Conservation (phyloP, 495 filamentous ascomycete species). For the Hypoxylon rickii region DNA sequence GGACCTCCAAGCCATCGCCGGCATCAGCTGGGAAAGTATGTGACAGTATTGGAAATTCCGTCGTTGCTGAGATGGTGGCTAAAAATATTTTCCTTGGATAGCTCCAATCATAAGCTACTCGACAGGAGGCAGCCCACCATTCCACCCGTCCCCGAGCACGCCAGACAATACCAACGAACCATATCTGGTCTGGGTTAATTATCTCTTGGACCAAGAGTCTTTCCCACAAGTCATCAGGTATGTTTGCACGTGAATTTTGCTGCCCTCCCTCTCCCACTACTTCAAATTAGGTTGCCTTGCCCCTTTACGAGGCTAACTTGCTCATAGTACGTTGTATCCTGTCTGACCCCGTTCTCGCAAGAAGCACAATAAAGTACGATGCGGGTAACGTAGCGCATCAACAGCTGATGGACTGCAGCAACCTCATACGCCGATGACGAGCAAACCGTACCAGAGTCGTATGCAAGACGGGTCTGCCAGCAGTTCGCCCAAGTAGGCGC, state of each 20-base stretch:
- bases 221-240: conserved; percentile 71
- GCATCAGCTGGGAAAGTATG: conserved; percentile 35
- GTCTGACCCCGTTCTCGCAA: not conserved
- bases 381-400: not conserved
- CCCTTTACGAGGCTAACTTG: conserved; percentile 19
- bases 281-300: no score
- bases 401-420: conserved; percentile 33
- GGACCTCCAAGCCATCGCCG: conserved; percentile 66
- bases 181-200: conserved; percentile 73
- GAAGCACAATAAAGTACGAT: not conserved
- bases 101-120: conserved; percentile 49
- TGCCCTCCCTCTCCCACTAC: no score
- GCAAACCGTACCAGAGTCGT: conserved; percentile 69
- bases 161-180: conserved; percentile 72
- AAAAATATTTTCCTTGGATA: conserved; percentile 1
- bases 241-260: no score
- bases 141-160: conserved; percentile 30
- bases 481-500: conserved; percentile 67
- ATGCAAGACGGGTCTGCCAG: conserved; percentile 72
- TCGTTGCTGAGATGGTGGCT: not conserved
- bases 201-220: conserved; percentile 47
- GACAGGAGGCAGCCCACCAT: conserved; percentile 47
- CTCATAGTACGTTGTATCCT: conserved; percentile 20
- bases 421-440: conserved; percentile 86
- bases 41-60: not conserved